Evolutionary conservation across 768 basidiomycete species (phyloP).

Genomic region (Albatrellus ellisii): DNA sequence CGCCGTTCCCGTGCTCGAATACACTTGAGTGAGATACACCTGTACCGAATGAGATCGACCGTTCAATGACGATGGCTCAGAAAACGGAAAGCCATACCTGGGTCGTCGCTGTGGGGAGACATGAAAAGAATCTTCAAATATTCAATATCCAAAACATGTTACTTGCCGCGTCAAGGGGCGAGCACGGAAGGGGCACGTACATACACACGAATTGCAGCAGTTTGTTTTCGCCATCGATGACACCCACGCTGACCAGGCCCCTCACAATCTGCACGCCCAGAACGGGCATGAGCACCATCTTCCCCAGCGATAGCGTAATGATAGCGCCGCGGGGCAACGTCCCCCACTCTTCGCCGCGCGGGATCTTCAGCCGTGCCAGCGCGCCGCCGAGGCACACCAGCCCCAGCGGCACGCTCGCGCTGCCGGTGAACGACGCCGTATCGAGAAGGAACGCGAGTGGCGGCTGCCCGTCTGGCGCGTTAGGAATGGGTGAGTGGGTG

Average conservation of each 20-base stretch:
- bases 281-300: constrained; percentile 44
- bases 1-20: constrained; percentile 51
- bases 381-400: constrained; percentile 50
- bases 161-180: background rate
- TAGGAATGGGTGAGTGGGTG: constrained; percentile 24
- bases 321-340: constrained; percentile 40
- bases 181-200: constrained; percentile 25
- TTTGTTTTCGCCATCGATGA: constrained; percentile 39
- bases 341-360: constrained; percentile 29
- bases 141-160: background rate
- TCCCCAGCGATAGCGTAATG: constrained; percentile 34
- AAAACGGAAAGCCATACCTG: constrained; percentile 4
- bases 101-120: constrained; percentile 10
- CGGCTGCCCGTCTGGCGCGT: constrained; percentile 52
- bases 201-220: constrained; percentile 58
- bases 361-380: constrained; percentile 43
- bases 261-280: constrained; percentile 43
- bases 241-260: constrained; percentile 30
- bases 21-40: constrained; percentile 53
- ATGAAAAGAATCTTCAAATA: constrained; percentile 7
- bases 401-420: constrained; percentile 49
- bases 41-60: constrained; percentile 15
- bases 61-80: background rate
- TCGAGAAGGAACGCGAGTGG: constrained; percentile 51
- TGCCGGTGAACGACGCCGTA: constrained; percentile 44